phyloP scores from a whole-genome alignment of 768 basidiomycete species.

The Tulasnella sp. region DNA sequence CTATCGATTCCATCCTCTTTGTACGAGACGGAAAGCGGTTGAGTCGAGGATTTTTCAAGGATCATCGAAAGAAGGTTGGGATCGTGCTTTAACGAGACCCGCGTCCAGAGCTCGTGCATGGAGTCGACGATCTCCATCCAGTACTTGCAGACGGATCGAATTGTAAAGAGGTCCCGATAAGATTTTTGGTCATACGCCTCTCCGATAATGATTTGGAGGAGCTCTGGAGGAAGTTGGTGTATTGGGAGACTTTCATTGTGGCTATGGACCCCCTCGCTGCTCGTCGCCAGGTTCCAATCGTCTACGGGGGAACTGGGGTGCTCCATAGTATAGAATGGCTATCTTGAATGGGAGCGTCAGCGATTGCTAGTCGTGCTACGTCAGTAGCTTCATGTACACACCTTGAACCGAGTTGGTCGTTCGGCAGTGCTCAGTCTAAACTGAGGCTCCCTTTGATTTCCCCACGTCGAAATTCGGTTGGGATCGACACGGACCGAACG shows the following conservation, averaged over 20 bases:
- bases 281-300: no score
- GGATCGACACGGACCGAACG: no score
- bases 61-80: not conserved
- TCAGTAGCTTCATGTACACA: no score
- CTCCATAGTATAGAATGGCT: no score
- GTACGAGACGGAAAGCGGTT: not conserved
- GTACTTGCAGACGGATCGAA: not conserved
- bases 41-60: not conserved
- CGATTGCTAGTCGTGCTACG: no score
- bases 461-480: no score
- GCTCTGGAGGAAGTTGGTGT: not conserved
- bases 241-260: not conserved
- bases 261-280: no score
- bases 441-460: no score
- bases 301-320: no score
- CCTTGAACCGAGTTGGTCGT: no score
- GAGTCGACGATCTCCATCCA: not conserved
- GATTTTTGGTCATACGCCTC: not conserved
- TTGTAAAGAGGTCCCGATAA: not conserved
- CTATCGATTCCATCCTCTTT: not conserved
- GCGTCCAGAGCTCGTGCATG: not conserved
- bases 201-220: not conserved
- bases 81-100: not conserved
- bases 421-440: no score
- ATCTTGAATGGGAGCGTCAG: no score